phyloP scores from a whole-genome alignment of 2,329 filamentous ascomycete genomes.

The Phialocephala subalpina region DNA sequence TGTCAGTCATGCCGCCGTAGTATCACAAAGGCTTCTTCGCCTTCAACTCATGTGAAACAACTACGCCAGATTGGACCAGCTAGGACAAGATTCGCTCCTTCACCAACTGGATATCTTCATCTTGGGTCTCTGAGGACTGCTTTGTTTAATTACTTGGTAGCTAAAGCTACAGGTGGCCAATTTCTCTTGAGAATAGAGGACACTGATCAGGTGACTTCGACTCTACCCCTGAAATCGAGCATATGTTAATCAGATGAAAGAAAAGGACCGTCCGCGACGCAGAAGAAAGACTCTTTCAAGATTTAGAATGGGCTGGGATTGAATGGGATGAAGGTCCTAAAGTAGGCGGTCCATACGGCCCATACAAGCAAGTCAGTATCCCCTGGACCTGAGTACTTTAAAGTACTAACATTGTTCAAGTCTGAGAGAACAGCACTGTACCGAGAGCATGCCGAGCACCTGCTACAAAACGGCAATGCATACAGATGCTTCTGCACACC shows the following conservation, averaged over 20 bases:
- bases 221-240: slow-evolving; percentile 13
- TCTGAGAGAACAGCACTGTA: slow-evolving; percentile 84
- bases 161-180: slow-evolving; percentile 85
- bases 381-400: background rate
- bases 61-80: slow-evolving; percentile 62
- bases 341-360: slow-evolving; percentile 81
- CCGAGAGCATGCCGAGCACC: slow-evolving; percentile 69
- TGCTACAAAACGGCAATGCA: slow-evolving; percentile 76
- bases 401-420: slow-evolving; percentile 50
- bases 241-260: slow-evolving; percentile 55
- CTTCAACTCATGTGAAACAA: slow-evolving; percentile 25
- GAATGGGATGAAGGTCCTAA: slow-evolving; percentile 94
- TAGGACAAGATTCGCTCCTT: slow-evolving; percentile 91
- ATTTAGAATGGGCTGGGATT: slow-evolving; percentile 88
- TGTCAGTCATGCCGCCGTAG: slow-evolving; percentile 37
- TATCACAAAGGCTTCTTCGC: slow-evolving; percentile 15
- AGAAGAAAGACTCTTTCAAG: slow-evolving; percentile 78
- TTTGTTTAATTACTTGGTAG: slow-evolving; percentile 94
- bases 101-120: slow-evolving; percentile 93
- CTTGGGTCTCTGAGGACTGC: slow-evolving; percentile 91
- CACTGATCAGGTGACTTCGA: slow-evolving; percentile 78
- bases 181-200: slow-evolving; percentile 94
- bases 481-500: slow-evolving; percentile 94
- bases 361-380: slow-evolving; percentile 78
- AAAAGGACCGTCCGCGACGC: slow-evolving; percentile 83